phyloP scores from a whole-genome alignment of 2,329 filamentous ascomycete genomes.

The Fusarium agapanthi region DNA sequence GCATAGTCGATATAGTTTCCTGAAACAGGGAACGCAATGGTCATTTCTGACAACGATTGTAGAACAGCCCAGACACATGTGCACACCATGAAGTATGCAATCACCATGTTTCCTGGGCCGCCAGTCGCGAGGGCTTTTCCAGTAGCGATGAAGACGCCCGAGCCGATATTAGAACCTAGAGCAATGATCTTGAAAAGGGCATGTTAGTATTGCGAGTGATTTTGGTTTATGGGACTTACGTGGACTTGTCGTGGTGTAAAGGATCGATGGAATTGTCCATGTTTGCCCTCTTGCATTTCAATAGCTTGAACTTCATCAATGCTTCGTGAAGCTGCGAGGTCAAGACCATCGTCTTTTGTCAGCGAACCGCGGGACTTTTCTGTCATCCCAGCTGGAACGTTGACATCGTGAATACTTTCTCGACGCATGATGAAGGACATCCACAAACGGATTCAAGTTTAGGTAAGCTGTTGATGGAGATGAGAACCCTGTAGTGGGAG shows the following conservation, averaged over 20 bases:
- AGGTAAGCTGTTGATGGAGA: not conserved
- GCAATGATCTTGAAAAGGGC: slow-evolving; percentile 12
- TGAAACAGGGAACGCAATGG: slow-evolving; percentile 27
- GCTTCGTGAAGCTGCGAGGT: slow-evolving; percentile 2
- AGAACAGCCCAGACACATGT: slow-evolving; percentile 30
- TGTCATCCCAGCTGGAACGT: not conserved
- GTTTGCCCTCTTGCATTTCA: slow-evolving; percentile 12
- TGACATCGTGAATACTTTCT: slow-evolving; percentile 15
- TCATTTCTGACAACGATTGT: slow-evolving; percentile 32
- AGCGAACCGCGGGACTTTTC: slow-evolving; percentile 14
- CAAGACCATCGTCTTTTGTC: slow-evolving; percentile 11
- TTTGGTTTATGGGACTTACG: not conserved
- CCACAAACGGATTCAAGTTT: not conserved
- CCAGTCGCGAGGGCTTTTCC: slow-evolving; percentile 30
- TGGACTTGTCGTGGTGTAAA: slow-evolving; percentile 34
- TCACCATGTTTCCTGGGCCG: slow-evolving; percentile 31
- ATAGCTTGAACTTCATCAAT: slow-evolving; percentile 9
- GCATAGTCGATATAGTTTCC: slow-evolving; percentile 36
- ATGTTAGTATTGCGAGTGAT: not conserved
- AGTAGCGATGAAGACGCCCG: slow-evolving; percentile 30
- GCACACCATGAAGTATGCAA: slow-evolving; percentile 30
- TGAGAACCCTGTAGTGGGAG: not conserved
- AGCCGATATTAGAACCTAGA: slow-evolving; percentile 30
- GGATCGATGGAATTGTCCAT: slow-evolving; percentile 33
- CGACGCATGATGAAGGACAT: slow-evolving; percentile 6